phyloP scores from a whole-genome alignment of 73 alveolate genomes.

The Paramecium primaurelia region DNA sequence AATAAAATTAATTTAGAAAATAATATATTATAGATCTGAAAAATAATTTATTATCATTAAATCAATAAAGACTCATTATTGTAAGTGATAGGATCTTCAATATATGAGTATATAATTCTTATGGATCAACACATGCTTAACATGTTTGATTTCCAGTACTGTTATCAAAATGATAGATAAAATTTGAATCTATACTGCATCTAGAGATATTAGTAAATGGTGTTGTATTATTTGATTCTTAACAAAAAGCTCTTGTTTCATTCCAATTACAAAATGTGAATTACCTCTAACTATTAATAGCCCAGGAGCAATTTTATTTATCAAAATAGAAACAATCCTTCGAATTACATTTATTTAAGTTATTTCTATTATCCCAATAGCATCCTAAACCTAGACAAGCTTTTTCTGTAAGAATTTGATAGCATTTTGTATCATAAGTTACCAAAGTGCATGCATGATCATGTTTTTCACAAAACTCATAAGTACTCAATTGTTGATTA shows the following conservation, averaged over 20 bases:
- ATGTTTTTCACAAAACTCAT: not conserved
- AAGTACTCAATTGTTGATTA: not conserved
- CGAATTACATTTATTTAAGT: not conserved
- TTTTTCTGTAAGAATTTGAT: not conserved
- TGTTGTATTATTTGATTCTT: not conserved
- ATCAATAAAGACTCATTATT: not conserved
- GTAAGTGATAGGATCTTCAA: not conserved
- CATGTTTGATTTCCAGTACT: not conserved
- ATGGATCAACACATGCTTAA: constrained; percentile 10
- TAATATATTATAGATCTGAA: not conserved
- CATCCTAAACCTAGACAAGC: not conserved
- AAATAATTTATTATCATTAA: not conserved
- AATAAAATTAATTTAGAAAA: not conserved
- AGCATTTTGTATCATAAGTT: not conserved
- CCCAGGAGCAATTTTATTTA: not conserved
- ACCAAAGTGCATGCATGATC: not conserved
- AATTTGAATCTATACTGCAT: not conserved
- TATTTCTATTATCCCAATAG: not conserved
- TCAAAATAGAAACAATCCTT: not conserved
- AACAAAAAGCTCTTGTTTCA: constrained; percentile 2
- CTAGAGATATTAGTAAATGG: not conserved
- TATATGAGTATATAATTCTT: not conserved
- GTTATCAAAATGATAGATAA: not conserved
- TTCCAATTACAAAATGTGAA: not conserved
- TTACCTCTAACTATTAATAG: not conserved